Evolutionary conservation across 2,329 filamentous ascomycete species (phyloP).

Genomic region (Colletotrichum viniferum): DNA sequence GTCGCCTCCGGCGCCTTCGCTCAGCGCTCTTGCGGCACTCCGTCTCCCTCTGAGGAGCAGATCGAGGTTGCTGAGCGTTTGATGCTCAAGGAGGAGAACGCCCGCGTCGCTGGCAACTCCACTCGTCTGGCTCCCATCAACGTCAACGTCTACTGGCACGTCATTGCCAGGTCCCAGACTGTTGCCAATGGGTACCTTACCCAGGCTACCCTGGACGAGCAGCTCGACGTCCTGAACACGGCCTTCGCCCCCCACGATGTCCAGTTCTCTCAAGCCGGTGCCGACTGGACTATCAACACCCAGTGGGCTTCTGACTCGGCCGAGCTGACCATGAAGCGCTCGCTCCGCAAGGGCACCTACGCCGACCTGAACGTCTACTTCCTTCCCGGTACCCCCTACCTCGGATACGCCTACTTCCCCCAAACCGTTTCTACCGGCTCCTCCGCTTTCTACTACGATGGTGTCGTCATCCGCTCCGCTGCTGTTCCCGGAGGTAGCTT

Average conservation of each 20-base stretch:
- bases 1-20: slow-evolving; percentile 12
- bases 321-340: slow-evolving; percentile 47
- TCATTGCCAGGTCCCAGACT: slow-evolving; percentile 35
- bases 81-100: slow-evolving; percentile 12
- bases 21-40: slow-evolving; percentile 18
- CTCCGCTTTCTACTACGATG: slow-evolving; percentile 40
- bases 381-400: slow-evolving; percentile 38
- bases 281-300: slow-evolving; percentile 50
- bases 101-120: slow-evolving; percentile 20
- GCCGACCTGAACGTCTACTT: slow-evolving; percentile 53
- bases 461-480: slow-evolving; percentile 41
- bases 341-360: slow-evolving; percentile 47
- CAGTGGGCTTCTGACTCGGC: slow-evolving; percentile 46
- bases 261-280: slow-evolving; percentile 47
- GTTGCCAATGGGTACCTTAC: slow-evolving; percentile 37
- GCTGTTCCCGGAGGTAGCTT: slow-evolving; percentile 41
- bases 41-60: slow-evolving; percentile 9
- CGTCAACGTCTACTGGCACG: slow-evolving; percentile 45
- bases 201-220: slow-evolving; percentile 34
- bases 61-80: slow-evolving; percentile 8
- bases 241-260: slow-evolving; percentile 49
- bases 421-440: slow-evolving; percentile 25
- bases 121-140: slow-evolving; percentile 29
- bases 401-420: slow-evolving; percentile 55
- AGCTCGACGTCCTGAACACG: slow-evolving; percentile 49